Conservation (phyloP, 257 asterid genomes). For the Cynanchum wilfordii region DNA sequence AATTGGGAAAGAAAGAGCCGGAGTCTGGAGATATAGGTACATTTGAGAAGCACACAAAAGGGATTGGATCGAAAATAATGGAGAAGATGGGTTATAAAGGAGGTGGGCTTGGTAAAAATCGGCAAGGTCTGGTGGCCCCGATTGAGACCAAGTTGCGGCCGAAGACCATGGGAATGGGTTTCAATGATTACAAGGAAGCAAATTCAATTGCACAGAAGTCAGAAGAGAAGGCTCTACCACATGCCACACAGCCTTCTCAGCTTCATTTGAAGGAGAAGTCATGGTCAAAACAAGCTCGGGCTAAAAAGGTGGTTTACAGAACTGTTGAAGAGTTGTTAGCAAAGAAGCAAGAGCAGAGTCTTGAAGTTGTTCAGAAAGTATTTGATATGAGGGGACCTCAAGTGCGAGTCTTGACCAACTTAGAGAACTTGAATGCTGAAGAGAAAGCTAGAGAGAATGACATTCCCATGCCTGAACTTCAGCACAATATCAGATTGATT, state of each 20-base stretch:
- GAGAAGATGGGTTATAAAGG: constrained; percentile 92
- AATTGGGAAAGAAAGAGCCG: constrained; percentile 33
- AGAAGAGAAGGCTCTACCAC: constrained; percentile 41
- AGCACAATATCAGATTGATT: constrained; percentile 70
- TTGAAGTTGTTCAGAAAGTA: constrained; percentile 76
- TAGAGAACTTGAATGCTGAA: constrained; percentile 85
- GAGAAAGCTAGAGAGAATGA: constrained; percentile 65
- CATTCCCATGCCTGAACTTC: constrained; percentile 92
- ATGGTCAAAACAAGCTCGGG: constrained; percentile 66
- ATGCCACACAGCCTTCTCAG: constrained; percentile 33
- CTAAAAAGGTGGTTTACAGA: constrained; percentile 50
- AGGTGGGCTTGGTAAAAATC: constrained; percentile 88
- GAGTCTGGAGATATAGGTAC: constrained; percentile 51
- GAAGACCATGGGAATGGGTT: constrained; percentile 90
- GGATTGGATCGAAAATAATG: constrained; percentile 70
- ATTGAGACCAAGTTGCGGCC: constrained; percentile 78
- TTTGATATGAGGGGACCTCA: constrained; percentile 98
- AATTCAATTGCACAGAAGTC: constrained; percentile 39
- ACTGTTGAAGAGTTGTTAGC: constrained; percentile 79
- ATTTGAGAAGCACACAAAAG: constrained; percentile 73
- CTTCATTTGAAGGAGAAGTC: constrained; percentile 48
- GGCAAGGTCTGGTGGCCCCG: constrained; percentile 80
- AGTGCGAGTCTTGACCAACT: constrained; percentile 76
- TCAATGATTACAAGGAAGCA: constrained; percentile 68
- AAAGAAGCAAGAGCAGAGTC: constrained; percentile 67